These are phyloP conservation scores for sunflower (Helianthus annuus) DNA, from an alignment of 129 eudicot species.

Conservation along the genomic window DNA sequence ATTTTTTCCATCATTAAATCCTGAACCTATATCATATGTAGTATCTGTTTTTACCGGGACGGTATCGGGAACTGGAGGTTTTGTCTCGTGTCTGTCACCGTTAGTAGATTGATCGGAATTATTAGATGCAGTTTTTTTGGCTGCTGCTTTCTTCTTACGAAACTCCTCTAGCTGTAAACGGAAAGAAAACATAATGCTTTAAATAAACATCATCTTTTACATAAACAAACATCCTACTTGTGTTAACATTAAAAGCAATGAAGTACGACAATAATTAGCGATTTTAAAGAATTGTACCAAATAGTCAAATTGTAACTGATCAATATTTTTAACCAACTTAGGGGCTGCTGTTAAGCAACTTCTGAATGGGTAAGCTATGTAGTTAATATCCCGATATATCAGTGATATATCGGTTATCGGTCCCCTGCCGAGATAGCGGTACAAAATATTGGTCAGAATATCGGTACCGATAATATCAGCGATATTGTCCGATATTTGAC, in stretches of 20 bases:
- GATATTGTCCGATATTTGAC: no score
- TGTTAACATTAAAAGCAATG: background rate
- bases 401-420: no score
- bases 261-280: background rate
- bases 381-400: no score
- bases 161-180: slow-evolving; percentile 80
- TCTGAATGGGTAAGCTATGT: no score
- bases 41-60: slow-evolving; percentile 30
- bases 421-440: no score
- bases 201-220: slow-evolving; percentile 7
- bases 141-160: slow-evolving; percentile 89
- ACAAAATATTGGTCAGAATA: no score
- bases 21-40: slow-evolving; percentile 40
- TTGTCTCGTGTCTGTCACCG: slow-evolving; percentile 41
- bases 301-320: background rate
- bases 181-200: slow-evolving; percentile 4
- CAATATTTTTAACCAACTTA: background rate
- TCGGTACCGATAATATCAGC: no score
- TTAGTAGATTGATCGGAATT: slow-evolving; percentile 46
- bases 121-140: slow-evolving; percentile 51
- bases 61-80: slow-evolving; percentile 47
- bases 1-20: slow-evolving; percentile 18
- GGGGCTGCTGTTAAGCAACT: no score
- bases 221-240: background rate
- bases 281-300: background rate